Evolutionary conservation across 306 rosid genomes (phyloP), one percentile per base, ranked within the genome.

Genomic region (Heteromeles arbutifolia): DNA sequence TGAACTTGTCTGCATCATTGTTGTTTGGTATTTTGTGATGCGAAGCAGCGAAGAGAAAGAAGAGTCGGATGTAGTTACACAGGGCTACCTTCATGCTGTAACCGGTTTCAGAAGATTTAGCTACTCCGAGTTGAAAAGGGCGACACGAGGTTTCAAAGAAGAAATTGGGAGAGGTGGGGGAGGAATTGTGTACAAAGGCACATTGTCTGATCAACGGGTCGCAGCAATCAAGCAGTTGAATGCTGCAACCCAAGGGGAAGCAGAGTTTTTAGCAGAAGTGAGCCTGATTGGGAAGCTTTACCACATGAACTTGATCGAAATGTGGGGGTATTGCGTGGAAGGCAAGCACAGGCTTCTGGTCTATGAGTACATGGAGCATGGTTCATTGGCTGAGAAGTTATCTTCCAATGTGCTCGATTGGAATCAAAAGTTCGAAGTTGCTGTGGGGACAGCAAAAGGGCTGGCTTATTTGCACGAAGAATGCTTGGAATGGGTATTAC

Each of bases 401-500:
- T 50, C 28, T 14, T 66, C 85, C 2, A 73, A 82, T 11, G 64
- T 19, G 28, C 82, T 90, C 48, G 89, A 82, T 5, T 87, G 92
- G 90, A 37, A 58, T 10, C 79, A 67, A 64, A 84, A 83, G 67
- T 82, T 80, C 43, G 52, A 79, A 7, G 84, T 90, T 67, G 89
- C 92, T 6, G 17, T 84, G 6, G 89, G 92, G 3, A 87, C 84
- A 0, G 89, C 89, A 3, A 90, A 25, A 73, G 90, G 89, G 17
- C 57, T 90, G 6, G 83, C 87, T 69, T 90, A 90, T 81, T 39
- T 90, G 6, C 95, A 87, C 15, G 92, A 90, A 2, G 90, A 86
- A 57, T 90, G 96, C 72, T 81, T 87, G 77, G 91, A 87, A 64
- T 90, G 96, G 90, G 81, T 90, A 61, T 39, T 91, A 8, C 97